These are phyloP conservation scores for Strobilomyces dryophilus DNA, from an alignment of 768 basidiomycete genomes.

Conservation along the genomic window DNA sequence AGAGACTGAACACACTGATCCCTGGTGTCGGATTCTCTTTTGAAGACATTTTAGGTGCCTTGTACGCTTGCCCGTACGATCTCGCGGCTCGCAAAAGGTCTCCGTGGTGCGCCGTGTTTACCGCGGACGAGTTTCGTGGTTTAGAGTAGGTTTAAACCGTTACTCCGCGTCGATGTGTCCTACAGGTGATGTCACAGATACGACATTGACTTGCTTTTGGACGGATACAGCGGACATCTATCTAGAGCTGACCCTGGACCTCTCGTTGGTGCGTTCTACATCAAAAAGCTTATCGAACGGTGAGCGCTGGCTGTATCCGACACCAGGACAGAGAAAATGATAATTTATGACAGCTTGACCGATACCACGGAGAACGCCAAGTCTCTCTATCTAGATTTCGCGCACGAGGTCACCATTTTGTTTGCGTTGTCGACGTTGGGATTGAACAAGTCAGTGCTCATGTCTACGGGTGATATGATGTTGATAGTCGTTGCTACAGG, in stretches of 20 bases:
- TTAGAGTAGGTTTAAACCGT: slow-evolving; percentile 31
- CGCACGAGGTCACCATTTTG: slow-evolving; percentile 37
- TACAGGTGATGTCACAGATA: slow-evolving; percentile 22
- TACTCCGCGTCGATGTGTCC: background rate
- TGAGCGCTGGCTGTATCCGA: slow-evolving; percentile 2
- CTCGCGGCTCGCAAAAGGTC: slow-evolving; percentile 32
- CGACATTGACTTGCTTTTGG: slow-evolving; percentile 34
- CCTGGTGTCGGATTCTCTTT: slow-evolving; percentile 30
- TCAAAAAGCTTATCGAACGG: slow-evolving; percentile 39
- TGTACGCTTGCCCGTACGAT: slow-evolving; percentile 41
- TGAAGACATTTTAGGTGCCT: slow-evolving; percentile 34
- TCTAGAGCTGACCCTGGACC: slow-evolving; percentile 27
- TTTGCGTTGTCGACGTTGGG: slow-evolving; percentile 35
- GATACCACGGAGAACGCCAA: slow-evolving; percentile 28
- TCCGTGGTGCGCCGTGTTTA: slow-evolving; percentile 40
- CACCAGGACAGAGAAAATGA: background rate
- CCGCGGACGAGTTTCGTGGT: slow-evolving; percentile 27
- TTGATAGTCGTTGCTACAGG: slow-evolving; percentile 14
- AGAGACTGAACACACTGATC: slow-evolving; percentile 32
- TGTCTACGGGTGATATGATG: no score
- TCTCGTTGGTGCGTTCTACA: slow-evolving; percentile 34
- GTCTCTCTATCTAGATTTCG: slow-evolving; percentile 40
- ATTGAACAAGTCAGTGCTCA: slow-evolving; percentile 31
- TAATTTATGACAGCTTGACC: slow-evolving; percentile 24
- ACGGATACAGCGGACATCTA: slow-evolving; percentile 32